Base-by-base conservation (phyloP, 306 rosid genomes). In the Benincasa hispida region DNA sequence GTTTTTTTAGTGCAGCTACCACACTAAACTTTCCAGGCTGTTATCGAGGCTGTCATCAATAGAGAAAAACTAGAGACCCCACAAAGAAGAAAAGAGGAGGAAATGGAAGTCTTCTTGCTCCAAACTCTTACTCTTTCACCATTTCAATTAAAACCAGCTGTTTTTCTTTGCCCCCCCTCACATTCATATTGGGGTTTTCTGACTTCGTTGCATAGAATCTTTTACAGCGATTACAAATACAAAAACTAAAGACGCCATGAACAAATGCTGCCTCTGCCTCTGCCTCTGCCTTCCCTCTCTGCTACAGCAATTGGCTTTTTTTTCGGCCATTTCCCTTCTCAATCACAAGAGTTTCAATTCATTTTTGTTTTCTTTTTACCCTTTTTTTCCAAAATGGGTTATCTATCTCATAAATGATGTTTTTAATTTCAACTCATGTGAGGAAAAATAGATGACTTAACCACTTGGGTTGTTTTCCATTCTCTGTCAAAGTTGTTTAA, bases 1-100 rank as follows among this genome's bases (percentile, higher is more conserved):
- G 75, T 53, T 75, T 12, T 76, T 83, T 74, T 54, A 79, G 82
- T 79, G 81, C 66, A 63, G 81, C 34, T 67, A 67, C 66, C 75
- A 53, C 62, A 70, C 54, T 59, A 78, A 68, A 76, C 84, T 87
- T 87, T 87, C 85, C 90, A 87, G 90, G 85, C 87, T 82, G 90
- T 76, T 76, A 78, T 80, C 79, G 83, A 84, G 83, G 88, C 83
- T 81, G 85, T 81, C 87, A 78, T 61, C 54, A 75, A 74, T 82
- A 54, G 84, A 61, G 80, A 75, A 76, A 53, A 79, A 76, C 66
- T 53, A 62, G 48, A 83, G 85, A 72, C 87, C 88, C 88, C 78
- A 78, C 79, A 59, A 60, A 55, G 72, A 74, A 74, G 65, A 75
- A 75, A 27, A 39, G 51, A 66, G 53, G 55, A 62, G 35, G 79